Percentiles rank a stretch among this genome's conserved stretches.
These are phyloP conservation scores for Plasmodium ovale DNA, from an alignment of 169 alveolate genomes.

Conservation along the genomic window DNA sequence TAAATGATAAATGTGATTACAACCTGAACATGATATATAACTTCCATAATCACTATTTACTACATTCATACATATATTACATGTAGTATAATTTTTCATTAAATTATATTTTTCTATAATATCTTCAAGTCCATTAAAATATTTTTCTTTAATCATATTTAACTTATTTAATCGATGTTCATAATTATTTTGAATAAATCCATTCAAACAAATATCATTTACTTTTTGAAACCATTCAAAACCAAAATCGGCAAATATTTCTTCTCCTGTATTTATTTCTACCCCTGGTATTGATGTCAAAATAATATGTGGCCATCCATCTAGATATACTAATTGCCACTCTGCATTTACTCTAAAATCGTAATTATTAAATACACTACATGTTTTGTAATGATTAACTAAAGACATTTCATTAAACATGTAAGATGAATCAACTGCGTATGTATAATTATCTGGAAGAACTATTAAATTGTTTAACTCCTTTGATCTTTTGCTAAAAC, in stretches of 20 bases:
- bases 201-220: conserved; percentile 82
- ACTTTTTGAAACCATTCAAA: conserved; percentile 91
- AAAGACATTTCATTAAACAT: conserved; percentile 92
- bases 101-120: conserved; percentile 67
- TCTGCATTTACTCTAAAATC: conserved; percentile 89
- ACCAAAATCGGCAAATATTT: conserved; percentile 93
- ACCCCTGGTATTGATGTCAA: conserved; percentile 88
- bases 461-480: conserved; percentile 73
- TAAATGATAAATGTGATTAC: conserved; percentile 73
- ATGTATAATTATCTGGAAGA: conserved; percentile 90
- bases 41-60: conserved; percentile 27
- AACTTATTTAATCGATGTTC: conserved; percentile 50
- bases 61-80: conserved; percentile 73
- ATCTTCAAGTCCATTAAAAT: conserved; percentile 44
- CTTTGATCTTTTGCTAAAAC: conserved; percentile 29
- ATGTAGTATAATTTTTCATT: conserved; percentile 60
- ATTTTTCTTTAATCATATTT: conserved; percentile 22
- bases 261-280: conserved; percentile 91
- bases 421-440: conserved; percentile 89
- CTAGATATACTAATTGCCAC: conserved; percentile 91
- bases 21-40: conserved; percentile 56
- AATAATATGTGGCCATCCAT: conserved; percentile 92
- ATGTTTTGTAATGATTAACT: conserved; percentile 91
- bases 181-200: conserved; percentile 39
- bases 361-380: conserved; percentile 86